Conservation (phyloP, 495 filamentous ascomycete genomes). For the Rhizodiscina lignyota region DNA sequence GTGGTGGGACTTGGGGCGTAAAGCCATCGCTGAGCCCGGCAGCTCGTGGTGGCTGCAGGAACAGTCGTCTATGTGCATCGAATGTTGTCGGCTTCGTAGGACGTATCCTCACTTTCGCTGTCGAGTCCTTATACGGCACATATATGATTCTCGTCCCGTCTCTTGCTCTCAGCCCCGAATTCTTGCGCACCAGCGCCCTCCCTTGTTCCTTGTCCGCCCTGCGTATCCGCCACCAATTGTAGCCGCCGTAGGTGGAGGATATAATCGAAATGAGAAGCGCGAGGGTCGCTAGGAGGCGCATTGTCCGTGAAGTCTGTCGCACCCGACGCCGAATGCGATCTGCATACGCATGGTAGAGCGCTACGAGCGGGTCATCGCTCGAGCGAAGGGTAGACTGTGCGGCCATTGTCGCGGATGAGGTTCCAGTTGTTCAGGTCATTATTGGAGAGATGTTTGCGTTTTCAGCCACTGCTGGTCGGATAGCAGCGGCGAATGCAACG, state of each 20-base stretch:
- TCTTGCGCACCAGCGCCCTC: constrained; percentile 62
- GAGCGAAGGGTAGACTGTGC: constrained; percentile 68
- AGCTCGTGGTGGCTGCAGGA: constrained; percentile 74
- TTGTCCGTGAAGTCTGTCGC: constrained; percentile 43
- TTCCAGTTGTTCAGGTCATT: too few species aligned
- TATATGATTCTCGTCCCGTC: constrained; percentile 90
- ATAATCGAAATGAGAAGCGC: constrained; percentile 61
- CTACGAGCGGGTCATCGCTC: constrained; percentile 50
- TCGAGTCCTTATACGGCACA: constrained; percentile 72
- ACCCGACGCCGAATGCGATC: constrained; percentile 42
- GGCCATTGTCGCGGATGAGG: constrained; percentile 54
- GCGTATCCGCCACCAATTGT: constrained; percentile 51
- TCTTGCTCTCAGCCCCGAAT: constrained; percentile 81
- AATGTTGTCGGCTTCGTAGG: constrained; percentile 91
- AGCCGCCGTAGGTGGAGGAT: constrained; percentile 54
- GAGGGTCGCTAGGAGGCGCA: constrained; percentile 58
- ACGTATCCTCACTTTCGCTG: constrained; percentile 79
- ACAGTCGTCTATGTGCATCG: constrained; percentile 86
- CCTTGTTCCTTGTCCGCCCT: constrained; percentile 66
- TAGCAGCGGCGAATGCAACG: too few species aligned
- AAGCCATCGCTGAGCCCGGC: constrained; percentile 56
- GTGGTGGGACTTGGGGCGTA: constrained; percentile 54
- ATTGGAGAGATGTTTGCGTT: too few species aligned
- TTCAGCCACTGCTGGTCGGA: too few species aligned
- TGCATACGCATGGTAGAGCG: constrained; percentile 50